Evolutionary conservation across 345 rosid species (phyloP), one percentile per base, ranked within the genome.

Genomic region (Carallia pectinifolia): DNA sequence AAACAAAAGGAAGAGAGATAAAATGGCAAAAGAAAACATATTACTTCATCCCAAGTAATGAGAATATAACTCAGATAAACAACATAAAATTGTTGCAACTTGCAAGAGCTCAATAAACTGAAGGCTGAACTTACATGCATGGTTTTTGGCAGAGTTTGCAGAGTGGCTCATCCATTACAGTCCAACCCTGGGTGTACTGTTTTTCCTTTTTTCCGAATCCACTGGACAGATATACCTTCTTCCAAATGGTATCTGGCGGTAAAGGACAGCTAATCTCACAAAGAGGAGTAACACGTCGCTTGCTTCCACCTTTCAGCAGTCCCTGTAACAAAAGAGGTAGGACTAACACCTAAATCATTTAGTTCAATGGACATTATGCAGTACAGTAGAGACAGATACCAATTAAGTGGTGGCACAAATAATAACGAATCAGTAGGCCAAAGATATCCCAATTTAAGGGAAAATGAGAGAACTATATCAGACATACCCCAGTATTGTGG

Each of bases 81-180:
- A 31, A 40, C 1, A 33, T n/a, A 52, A 54, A 61, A 71, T n/a
- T 38, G 55, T 37, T 9, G 33, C 60, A 27, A 12, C 5, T 44
- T 44, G 64, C n/a, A 40, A 61, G 34, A 71, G 39, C 80, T 18
- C 54, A 74, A 38, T 55, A 66, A 72, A 40, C 53, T 44, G 15
- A 3, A 56, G 60, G 31, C 31, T 34, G 53, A 71, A 75, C 93
- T 62, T 81, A 94, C 98, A 64, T 80, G 93, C 96, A 91, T 38
- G 80, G 88, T 58, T 78, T 74, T 81, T 94, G 98, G 76, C 97
- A 94, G 73, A 90, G 91, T 83, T 94, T 94, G 77, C 98, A 94
- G 67, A 94, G 98, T 64, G 98, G 98, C 79, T 88, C 92, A 59
- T 78, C 82, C 58, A 59, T 75, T 65, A 74, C 55, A 58, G 81